phyloP scores from a whole-genome alignment of 441 rosid species.

The Raphanus hybrid region DNA sequence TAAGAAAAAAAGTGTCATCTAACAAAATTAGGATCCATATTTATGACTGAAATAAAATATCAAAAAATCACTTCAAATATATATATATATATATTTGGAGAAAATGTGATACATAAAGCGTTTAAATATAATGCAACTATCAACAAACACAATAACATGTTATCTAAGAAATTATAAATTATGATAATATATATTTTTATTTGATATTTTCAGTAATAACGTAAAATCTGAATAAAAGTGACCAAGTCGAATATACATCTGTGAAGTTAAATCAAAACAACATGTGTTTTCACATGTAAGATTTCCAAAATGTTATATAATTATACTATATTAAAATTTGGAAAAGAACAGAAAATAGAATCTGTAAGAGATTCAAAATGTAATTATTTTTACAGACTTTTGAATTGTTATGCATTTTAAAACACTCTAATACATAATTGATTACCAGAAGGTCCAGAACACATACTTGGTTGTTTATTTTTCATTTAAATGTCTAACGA shows the following conservation, averaged over 20 bases:
- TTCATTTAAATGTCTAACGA: too few relatives aligned
- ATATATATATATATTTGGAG: background rate
- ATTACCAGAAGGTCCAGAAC: too few relatives aligned
- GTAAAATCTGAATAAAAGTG: too few relatives aligned
- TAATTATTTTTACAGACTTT: too few relatives aligned
- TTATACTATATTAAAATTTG: too few relatives aligned
- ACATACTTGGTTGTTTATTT: background rate
- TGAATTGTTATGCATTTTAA: too few relatives aligned
- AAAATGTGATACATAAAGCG: background rate
- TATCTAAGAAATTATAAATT: background rate
- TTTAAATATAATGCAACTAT: background rate
- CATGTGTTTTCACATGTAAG: background rate
- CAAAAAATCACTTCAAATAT: background rate
- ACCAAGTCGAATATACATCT: background rate
- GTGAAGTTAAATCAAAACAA: background rate
- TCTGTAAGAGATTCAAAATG: too few relatives aligned
- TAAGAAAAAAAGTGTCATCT: constrained; percentile 13
- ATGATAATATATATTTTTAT: background rate
- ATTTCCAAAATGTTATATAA: too few relatives aligned
- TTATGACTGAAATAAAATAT: background rate
- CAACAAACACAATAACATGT: background rate
- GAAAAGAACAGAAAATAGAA: too few relatives aligned
- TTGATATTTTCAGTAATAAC: background rate
- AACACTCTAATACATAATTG: too few relatives aligned
- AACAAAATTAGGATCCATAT: constrained; percentile 20